These are phyloP conservation scores for Blastocystis sp. DNA, from an alignment of 352 stramenopile genomes.

Conservation along the genomic window DNA sequence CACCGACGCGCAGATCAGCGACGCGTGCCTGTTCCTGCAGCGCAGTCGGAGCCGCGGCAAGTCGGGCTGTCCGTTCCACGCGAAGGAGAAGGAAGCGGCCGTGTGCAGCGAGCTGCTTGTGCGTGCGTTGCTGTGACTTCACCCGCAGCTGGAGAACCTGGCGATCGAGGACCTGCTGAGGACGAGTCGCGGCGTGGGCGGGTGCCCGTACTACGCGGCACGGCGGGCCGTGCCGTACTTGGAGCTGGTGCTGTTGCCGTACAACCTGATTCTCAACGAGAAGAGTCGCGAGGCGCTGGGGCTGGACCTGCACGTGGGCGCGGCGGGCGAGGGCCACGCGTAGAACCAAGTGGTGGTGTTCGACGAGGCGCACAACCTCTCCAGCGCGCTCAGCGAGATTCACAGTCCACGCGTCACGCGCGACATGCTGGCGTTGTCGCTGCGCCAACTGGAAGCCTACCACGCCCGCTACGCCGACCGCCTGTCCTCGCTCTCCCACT, in stretches of 20 bases:
- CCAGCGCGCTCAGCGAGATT: constrained; percentile 88
- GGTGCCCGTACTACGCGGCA: constrained; percentile 94
- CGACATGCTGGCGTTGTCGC: background rate
- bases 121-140: constrained; percentile 56
- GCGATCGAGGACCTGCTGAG: constrained; percentile 92
- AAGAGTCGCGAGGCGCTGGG: constrained; percentile 83
- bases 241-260: constrained; percentile 82
- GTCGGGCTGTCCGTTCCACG: constrained; percentile 21
- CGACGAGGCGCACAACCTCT: constrained; percentile 98
- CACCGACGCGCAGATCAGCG: constrained; percentile 76
- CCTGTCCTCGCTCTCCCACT: constrained; percentile 35
- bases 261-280: constrained; percentile 86
- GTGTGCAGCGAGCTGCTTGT: constrained; percentile 64
- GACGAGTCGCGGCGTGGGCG: constrained; percentile 83
- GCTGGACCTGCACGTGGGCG: constrained; percentile 79
- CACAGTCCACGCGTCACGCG: constrained; percentile 77
- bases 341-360: constrained; percentile 88
- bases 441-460: constrained; percentile 26
- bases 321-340: constrained; percentile 81
- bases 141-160: constrained; percentile 14
- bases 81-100: constrained; percentile 10
- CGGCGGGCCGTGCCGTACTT: constrained; percentile 82
- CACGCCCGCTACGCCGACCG: constrained; percentile 22
- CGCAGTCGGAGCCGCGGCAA: constrained; percentile 20
- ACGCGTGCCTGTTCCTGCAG: constrained; percentile 79